These are phyloP conservation scores for Omphalotus guepiniiformis DNA, from an alignment of 768 basidiomycete species.

Conservation along the genomic window DNA sequence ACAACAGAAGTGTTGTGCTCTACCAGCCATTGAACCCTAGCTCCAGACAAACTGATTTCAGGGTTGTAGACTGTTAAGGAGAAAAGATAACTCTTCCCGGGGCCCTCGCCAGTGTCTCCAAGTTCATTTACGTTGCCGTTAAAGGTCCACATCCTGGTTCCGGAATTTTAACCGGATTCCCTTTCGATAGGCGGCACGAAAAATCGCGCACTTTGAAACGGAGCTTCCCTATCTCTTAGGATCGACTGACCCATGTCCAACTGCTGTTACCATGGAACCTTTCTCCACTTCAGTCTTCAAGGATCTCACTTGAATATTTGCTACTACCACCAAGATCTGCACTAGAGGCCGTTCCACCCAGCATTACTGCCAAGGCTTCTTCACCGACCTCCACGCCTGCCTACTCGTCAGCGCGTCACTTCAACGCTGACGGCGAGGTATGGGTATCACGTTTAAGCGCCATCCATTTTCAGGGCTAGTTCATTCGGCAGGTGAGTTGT, in stretches of 20 bases:
- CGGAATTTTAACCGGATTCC: conserved; percentile 77
- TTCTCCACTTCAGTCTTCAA: conserved; percentile 88
- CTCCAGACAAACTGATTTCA: conserved; percentile 75
- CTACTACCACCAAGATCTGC: conserved; percentile 88
- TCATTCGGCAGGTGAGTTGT: conserved; percentile 89
- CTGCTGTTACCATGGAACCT: conserved; percentile 85
- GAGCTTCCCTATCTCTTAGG: conserved; percentile 30
- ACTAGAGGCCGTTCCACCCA: conserved; percentile 75
- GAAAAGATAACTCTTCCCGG: conserved; percentile 79
- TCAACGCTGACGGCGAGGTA: conserved; percentile 74
- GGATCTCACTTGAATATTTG: conserved; percentile 86
- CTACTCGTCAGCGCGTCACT: conserved; percentile 72
- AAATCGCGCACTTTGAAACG: conserved; percentile 64
- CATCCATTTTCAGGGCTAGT: conserved; percentile 91
- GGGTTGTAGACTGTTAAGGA: conserved; percentile 69
- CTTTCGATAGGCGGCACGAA: conserved; percentile 68
- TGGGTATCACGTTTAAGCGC: conserved; percentile 85
- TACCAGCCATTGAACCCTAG: conserved; percentile 69
- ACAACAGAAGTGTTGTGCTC: conserved; percentile 67
- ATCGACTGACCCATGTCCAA: conserved; percentile 86
- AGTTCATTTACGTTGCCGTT: conserved; percentile 68
- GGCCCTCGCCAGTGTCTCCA: conserved; percentile 61
- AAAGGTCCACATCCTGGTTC: conserved; percentile 70
- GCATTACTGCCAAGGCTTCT: conserved; percentile 76
- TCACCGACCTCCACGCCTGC: conserved; percentile 75